Conservation (phyloP, 2,329 filamentous ascomycete species). For the Sporothrix curviconia region DNA sequence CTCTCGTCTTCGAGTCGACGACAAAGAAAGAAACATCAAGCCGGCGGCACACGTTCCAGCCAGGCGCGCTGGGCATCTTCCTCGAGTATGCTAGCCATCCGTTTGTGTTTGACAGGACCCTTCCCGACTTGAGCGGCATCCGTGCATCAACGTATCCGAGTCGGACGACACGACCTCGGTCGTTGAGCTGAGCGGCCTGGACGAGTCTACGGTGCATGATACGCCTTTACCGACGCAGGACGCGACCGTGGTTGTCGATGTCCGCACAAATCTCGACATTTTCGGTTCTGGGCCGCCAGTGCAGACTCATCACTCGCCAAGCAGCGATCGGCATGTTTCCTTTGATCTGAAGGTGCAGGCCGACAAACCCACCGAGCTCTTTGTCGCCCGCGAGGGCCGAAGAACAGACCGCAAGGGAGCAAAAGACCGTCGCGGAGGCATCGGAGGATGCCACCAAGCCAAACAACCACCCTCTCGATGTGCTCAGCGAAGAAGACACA, state of each 20-base stretch:
- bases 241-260: slow-evolving; percentile 24
- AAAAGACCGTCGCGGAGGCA: not conserved
- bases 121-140: not conserved
- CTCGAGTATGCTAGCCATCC: not conserved
- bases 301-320: slow-evolving; percentile 4
- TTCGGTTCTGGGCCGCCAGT: slow-evolving; percentile 22
- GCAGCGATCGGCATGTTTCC: not conserved
- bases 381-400: too few relatives aligned
- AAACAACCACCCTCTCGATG: not conserved
- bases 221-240: not conserved
- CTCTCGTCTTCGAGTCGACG: not conserved
- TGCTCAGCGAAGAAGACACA: not conserved
- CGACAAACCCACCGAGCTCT: not conserved
- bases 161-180: not conserved
- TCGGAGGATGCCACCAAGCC: not conserved
- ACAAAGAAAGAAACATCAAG: not conserved
- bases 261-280: slow-evolving; percentile 29
- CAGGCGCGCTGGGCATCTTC: not conserved
- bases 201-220: not conserved
- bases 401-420: not conserved
- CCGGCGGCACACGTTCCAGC: slow-evolving; percentile 15
- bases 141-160: not conserved
- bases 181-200: not conserved
- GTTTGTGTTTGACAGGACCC: not conserved
- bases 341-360: not conserved